A percentile compares a stretch with the other conserved stretches of the same genome.
phyloP scores from a whole-genome alignment of 352 stramenopile genomes.

The Phytophthora boehmeriae region DNA sequence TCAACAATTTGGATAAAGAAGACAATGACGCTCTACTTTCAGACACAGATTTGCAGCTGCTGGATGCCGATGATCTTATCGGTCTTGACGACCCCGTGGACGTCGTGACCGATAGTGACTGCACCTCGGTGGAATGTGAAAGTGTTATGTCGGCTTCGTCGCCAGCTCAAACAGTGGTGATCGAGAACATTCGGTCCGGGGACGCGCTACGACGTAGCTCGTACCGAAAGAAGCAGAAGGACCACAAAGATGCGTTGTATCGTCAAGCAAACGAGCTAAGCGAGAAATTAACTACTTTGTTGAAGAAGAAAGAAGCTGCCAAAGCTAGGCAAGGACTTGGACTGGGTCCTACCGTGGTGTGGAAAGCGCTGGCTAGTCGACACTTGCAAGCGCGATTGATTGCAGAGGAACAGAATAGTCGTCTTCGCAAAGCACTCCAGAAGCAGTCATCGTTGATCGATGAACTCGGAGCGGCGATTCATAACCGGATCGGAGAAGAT shows the following conservation, averaged over 20 bases:
- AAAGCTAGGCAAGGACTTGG: slow-evolving; percentile 4
- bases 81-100: background rate
- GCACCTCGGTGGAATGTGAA: slow-evolving; percentile 23
- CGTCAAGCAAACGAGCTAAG: slow-evolving; percentile 24
- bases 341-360: slow-evolving; percentile 8
- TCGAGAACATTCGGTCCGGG: slow-evolving; percentile 21
- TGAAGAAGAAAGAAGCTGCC: slow-evolving; percentile 10
- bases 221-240: slow-evolving; percentile 34
- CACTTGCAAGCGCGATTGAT: slow-evolving; percentile 23
- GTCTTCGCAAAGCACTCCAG: slow-evolving; percentile 25
- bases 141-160: slow-evolving; percentile 18
- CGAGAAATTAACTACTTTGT: slow-evolving; percentile 7
- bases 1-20: slow-evolving; percentile 24
- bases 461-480: slow-evolving; percentile 15
- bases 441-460: slow-evolving; percentile 18
- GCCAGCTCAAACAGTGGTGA: background rate
- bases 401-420: slow-evolving; percentile 20
- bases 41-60: slow-evolving; percentile 20
- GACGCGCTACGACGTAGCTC: slow-evolving; percentile 31
- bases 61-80: slow-evolving; percentile 27
- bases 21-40: slow-evolving; percentile 10
- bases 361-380: slow-evolving; percentile 26
- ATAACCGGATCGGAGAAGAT: slow-evolving; percentile 29
- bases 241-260: slow-evolving; percentile 15
- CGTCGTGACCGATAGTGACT: slow-evolving; percentile 23